Evolutionary conservation across 2,329 filamentous ascomycete genomes (phyloP), one percentile per base, ranked within the genome.

Genomic region (Dichotomopilus funicola): DNA sequence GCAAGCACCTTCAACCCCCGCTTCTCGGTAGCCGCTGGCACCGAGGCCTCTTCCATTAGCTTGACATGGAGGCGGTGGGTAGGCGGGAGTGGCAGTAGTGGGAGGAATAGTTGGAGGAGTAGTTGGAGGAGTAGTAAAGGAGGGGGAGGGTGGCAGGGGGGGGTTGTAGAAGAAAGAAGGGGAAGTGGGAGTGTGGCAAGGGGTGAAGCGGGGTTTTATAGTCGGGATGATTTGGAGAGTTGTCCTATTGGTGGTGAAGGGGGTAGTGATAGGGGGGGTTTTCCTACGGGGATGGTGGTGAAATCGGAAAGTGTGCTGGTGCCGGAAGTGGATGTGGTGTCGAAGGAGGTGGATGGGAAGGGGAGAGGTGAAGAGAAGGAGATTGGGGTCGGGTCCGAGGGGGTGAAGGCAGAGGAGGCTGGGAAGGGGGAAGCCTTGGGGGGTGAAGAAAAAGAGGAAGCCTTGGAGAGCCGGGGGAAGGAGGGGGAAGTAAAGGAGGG

Each of bases 21-120:
- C 44, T 49, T 57, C 35, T 59, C 58, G 1, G 34, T 47, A 6
- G 58, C 38, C 37, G 58, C 40, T 6, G 40, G 43, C 2, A 61
- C 55, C 4, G 58, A 56, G 12, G 43, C 48, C 7, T 54, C 54
- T 5, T 59, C 56, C 8, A 55, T 61, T 9, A 61, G 59, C 46
- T 38, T 59, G 11, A 59, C 56, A 8, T 61, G 59, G 59, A 36
- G 46, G 3, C 49, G 54, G 4, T 61, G 59, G 59, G 54, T 61
- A 6, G 45, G 55, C 40, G 56, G 44, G 13, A 47, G 48, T 2
- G 58, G 59, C 34, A 56, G 51, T 27, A 27, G 19, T 27, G 19
- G 19, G 19, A 27, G 19, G 19, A 27, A 27, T 27, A 27, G 19
- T 27, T 27, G 19, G 19, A 27, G 19, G 19, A 27, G 19, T 27